Percentiles rank a stretch among this genome's conserved stretches.
phyloP scores from a whole-genome alignment of 306 rosid species.

The Spatholobus suberectus region DNA sequence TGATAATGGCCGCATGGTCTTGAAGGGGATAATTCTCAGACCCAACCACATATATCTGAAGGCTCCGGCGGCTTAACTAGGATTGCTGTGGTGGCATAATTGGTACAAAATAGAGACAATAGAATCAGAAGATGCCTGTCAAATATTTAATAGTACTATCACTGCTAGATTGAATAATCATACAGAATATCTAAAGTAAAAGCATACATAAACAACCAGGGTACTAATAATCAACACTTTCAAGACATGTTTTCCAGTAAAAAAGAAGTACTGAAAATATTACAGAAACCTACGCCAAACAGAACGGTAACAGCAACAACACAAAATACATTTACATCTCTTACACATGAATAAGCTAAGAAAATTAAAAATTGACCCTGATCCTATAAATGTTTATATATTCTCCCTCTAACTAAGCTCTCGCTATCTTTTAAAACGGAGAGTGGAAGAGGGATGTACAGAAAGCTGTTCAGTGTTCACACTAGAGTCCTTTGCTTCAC shows the following conservation, averaged over 20 bases:
- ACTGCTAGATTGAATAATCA: constrained; percentile 15
- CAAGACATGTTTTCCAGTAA: constrained; percentile 35
- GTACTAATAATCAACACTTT: constrained; percentile 22
- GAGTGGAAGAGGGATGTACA: constrained; percentile 35
- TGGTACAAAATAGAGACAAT: not conserved
- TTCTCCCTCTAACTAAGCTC: constrained; percentile 45
- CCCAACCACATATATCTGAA: not conserved
- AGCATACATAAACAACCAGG: constrained; percentile 6
- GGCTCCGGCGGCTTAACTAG: not conserved
- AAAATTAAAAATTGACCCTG: constrained; percentile 44
- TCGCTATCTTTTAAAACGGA: constrained; percentile 36
- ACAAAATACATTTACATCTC: constrained; percentile 60
- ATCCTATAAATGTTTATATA: constrained; percentile 43
- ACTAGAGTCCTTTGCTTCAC: constrained; percentile 88
- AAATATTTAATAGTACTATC: not conserved
- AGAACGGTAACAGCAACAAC: constrained; percentile 40
- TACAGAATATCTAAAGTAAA: not conserved
- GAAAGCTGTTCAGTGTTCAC: constrained; percentile 34
- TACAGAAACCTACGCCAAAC: constrained; percentile 43
- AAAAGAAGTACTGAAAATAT: constrained; percentile 18
- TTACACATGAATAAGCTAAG: constrained; percentile 48
- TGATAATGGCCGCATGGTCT: not conserved
- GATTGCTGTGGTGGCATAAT: not conserved
- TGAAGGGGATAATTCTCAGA: not conserved
- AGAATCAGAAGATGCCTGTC: not conserved